phyloP scores from a whole-genome alignment of 2,329 filamentous ascomycete species.

The Ophiobolus disseminans region DNA sequence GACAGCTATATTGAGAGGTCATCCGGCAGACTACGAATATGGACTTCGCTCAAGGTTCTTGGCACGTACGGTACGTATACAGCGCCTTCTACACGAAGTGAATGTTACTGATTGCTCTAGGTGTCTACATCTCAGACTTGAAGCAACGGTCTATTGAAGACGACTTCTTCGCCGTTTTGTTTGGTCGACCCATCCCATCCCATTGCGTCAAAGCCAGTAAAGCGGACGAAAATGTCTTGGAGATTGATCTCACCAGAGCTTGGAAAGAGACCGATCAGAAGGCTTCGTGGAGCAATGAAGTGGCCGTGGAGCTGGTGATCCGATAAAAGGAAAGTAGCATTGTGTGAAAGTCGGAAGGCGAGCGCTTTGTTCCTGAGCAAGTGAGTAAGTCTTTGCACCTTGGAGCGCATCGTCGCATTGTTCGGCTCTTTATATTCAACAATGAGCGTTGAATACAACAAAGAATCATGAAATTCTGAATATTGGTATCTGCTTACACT shows the following conservation, averaged over 20 bases:
- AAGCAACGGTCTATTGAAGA: conserved; percentile 65
- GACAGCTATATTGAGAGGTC: conserved; percentile 62
- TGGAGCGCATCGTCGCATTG: no score
- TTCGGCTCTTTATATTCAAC: no score
- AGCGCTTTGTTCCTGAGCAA: no score
- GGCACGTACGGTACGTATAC: conserved; percentile 69
- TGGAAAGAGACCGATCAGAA: conserved; percentile 77
- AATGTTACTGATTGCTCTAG: conserved; percentile 49
- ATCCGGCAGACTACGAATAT: conserved; percentile 69
- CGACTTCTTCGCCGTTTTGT: conserved; percentile 77
- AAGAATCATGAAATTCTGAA: no score
- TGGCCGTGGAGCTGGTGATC: conserved; percentile 43
- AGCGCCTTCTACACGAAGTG: neutral
- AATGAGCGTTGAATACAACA: no score
- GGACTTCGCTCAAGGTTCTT: conserved; percentile 78
- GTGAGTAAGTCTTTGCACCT: no score
- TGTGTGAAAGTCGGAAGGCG: no score
- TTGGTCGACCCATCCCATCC: conserved; percentile 71
- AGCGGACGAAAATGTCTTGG: conserved; percentile 66
- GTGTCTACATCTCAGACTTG: conserved; percentile 78
- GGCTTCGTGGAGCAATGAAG: conserved; percentile 74
- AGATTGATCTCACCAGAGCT: conserved; percentile 77
- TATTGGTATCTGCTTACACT: no score
- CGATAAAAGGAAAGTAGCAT: conserved; percentile 22
- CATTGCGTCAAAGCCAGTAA: conserved; percentile 68